Conservation (phyloP, 1,139 yeast species). For the Scheffersomyces parashehatae region DNA sequence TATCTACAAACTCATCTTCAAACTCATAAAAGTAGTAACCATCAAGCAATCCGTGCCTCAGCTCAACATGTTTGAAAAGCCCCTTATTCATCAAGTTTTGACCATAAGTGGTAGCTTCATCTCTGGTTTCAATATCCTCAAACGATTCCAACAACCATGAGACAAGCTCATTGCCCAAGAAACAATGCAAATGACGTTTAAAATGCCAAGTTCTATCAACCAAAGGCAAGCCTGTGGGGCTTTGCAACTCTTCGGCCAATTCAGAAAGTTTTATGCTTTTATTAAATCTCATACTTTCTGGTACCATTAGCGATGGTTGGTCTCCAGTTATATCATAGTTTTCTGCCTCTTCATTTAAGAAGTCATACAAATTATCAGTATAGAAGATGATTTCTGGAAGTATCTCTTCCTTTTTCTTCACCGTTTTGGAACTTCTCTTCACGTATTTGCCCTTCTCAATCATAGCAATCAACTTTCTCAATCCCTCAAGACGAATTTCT, state of each 20-base stretch:
- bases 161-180: conserved; percentile 82
- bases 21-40: conserved; percentile 90
- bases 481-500: conserved; percentile 85
- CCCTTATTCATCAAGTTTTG: conserved; percentile 72
- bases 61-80: conserved; percentile 76
- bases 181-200: conserved; percentile 74
- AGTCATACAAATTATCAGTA: conserved; percentile 80
- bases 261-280: conserved; percentile 39
- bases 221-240: conserved; percentile 60
- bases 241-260: conserved; percentile 68
- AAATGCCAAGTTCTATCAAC: conserved; percentile 92
- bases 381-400: conserved; percentile 81
- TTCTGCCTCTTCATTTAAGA: conserved; percentile 51
- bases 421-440: conserved; percentile 38
- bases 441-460: conserved; percentile 61
- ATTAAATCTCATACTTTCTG: conserved; percentile 34
- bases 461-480: conserved; percentile 66
- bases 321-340: conserved; percentile 37
- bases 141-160: conserved; percentile 81
- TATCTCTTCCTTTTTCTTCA: conserved; percentile 48
- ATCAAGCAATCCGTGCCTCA: conserved; percentile 80
- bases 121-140: conserved; percentile 76
- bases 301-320: conserved; percentile 36
- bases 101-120: conserved; percentile 81
- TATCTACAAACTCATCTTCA: conserved; percentile 54